Percentiles rank a stretch among this genome's conserved stretches.
Evolutionary conservation across 495 filamentous ascomycete species (phyloP).

Genomic region (Viridothelium virens): DNA sequence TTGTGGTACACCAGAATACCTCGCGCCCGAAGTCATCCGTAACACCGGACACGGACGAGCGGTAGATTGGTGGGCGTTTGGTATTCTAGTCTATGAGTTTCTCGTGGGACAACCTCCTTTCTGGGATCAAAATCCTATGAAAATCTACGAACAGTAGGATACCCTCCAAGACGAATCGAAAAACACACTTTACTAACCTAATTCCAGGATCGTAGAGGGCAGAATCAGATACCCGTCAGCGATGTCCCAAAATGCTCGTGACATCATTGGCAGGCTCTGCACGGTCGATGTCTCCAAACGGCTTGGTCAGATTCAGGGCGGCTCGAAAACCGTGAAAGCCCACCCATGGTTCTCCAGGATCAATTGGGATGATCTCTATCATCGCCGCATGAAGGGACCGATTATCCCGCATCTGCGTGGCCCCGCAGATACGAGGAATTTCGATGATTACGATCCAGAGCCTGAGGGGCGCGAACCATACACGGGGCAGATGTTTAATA

Average conservation of each 20-base stretch:
- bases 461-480: constrained; percentile 51
- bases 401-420: constrained; percentile 77
- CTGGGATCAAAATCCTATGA: constrained; percentile 92
- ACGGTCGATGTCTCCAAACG: constrained; percentile 81
- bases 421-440: constrained; percentile 79
- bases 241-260: constrained; percentile 68
- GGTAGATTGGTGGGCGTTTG: constrained; percentile 99
- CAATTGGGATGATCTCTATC: constrained; percentile 76
- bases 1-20: constrained; percentile 93
- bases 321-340: constrained; percentile 69
- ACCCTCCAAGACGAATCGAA: not conserved
- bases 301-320: constrained; percentile 80
- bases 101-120: constrained; percentile 93
- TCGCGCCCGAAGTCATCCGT: constrained; percentile 93
- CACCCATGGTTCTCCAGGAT: constrained; percentile 82
- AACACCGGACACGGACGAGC: constrained; percentile 86
- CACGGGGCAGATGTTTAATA: constrained; percentile 33
- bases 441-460: constrained; percentile 74
- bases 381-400: constrained; percentile 59
- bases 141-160: constrained; percentile 81
- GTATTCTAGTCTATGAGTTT: constrained; percentile 94
- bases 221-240: constrained; percentile 60
- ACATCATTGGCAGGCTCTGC: constrained; percentile 79
- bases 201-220: constrained; percentile 60
- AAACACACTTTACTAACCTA: not conserved